Evolutionary conservation across 2,329 filamentous ascomycete species (phyloP).

Genomic region (Ophioceras dolichostomum): DNA sequence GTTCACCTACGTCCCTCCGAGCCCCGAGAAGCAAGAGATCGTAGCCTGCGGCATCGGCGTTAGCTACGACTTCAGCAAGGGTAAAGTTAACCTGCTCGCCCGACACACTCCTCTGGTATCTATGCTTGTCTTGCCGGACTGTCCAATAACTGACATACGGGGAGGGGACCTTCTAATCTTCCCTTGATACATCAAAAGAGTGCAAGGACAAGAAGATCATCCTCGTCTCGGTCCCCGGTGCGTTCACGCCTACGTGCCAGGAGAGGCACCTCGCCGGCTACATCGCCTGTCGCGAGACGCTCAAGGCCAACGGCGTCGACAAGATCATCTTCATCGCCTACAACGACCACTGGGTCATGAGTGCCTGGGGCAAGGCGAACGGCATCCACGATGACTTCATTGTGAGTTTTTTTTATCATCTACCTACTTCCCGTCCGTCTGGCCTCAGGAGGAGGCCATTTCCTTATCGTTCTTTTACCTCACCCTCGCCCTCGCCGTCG

Average conservation of each 20-base stretch:
- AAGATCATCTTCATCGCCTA: constrained; percentile 64
- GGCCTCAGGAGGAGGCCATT: no score
- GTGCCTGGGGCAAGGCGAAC: constrained; percentile 84
- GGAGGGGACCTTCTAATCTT: constrained; percentile 2
- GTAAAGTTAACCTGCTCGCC: no score
- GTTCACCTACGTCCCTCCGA: constrained; percentile 78
- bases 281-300: constrained; percentile 55
- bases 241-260: constrained; percentile 82
- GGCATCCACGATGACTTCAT: constrained; percentile 56
- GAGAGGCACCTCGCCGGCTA: constrained; percentile 72
- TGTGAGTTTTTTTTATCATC: constrained; percentile 28
- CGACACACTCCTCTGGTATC: no score
- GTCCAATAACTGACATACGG: no score
- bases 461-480: no score
- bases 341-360: constrained; percentile 84
- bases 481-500: no score
- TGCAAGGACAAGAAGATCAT: constrained; percentile 45
- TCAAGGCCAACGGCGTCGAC: constrained; percentile 75
- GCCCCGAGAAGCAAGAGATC: constrained; percentile 53
- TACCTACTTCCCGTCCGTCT: no score
- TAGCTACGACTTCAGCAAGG: constrained; percentile 68
- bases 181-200: constrained; percentile 21
- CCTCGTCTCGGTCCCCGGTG: constrained; percentile 48
- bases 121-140: no score
- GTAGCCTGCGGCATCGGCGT: constrained; percentile 68